These are phyloP conservation scores for Discostella pseudostelligera DNA, from an alignment of 108 stramenopile species.

Conservation along the genomic window DNA sequence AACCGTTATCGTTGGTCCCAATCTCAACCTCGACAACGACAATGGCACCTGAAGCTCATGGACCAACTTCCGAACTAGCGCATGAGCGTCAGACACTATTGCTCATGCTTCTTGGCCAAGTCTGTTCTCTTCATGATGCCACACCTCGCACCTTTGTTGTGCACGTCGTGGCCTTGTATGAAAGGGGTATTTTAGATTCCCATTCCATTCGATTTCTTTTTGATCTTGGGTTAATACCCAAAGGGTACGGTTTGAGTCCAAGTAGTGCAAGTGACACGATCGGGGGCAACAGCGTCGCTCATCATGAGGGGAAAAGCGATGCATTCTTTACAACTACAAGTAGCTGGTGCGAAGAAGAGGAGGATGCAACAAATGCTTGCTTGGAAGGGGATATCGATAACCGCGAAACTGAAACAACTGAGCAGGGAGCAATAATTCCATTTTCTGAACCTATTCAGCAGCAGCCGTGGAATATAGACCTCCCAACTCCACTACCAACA, in stretches of 20 bases:
- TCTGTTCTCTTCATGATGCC: constrained; percentile 88
- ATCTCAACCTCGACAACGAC: too few relatives aligned
- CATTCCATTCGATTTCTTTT: constrained; percentile 85
- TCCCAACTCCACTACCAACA: constrained; percentile 4
- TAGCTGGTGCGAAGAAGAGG: neutral
- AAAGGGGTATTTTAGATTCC: constrained; percentile 84
- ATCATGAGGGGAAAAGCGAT: neutral
- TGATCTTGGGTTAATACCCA: constrained; percentile 86
- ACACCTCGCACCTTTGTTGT: constrained; percentile 93
- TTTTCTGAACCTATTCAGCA: constrained; percentile 12
- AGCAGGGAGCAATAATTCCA: constrained; percentile 29
- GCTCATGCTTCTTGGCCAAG: constrained; percentile 89
- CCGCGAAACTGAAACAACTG: neutral
- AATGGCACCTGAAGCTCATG: too few relatives aligned
- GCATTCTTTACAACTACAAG: neutral
- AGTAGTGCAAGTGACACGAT: neutral
- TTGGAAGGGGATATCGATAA: neutral
- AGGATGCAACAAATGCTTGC: neutral
- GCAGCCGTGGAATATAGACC: constrained; percentile 11
- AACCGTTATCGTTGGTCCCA: too few relatives aligned
- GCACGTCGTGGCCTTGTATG: constrained; percentile 86
- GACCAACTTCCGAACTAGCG: too few relatives aligned
- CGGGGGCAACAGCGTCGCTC: neutral
- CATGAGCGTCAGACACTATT: constrained; percentile 80
- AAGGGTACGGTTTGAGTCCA: constrained; percentile 9